These are phyloP conservation scores for Trypanosoma scelopori DNA, from an alignment of 208 protist genomes.

Conservation along the genomic window DNA sequence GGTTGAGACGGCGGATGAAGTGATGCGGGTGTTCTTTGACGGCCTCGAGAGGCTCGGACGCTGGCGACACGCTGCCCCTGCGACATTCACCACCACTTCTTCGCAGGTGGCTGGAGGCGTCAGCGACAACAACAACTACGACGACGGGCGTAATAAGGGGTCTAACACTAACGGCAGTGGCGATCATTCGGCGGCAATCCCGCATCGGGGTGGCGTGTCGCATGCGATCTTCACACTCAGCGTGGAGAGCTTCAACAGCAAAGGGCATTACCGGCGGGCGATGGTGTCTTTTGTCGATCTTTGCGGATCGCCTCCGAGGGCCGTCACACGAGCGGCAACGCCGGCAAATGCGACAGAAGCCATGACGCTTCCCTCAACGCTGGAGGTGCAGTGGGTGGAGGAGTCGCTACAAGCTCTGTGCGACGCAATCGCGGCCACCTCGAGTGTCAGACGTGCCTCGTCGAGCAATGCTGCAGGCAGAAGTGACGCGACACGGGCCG, in stretches of 20 bases:
- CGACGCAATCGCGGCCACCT: conserved; percentile 30
- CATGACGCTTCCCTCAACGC: not conserved
- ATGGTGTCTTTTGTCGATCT: conserved; percentile 33
- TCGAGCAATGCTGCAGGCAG: not conserved
- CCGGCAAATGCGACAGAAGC: not conserved
- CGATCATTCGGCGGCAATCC: not conserved
- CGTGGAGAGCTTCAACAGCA: conserved; percentile 36
- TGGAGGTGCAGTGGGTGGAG: conserved; percentile 24
- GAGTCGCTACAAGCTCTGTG: conserved; percentile 21
- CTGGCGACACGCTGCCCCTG: not conserved
- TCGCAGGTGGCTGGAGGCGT: not conserved
- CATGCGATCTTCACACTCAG: conserved; percentile 27
- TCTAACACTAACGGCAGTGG: not conserved
- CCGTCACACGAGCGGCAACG: not conserved
- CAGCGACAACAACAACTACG: not conserved
- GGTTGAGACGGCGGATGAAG: conserved; percentile 5
- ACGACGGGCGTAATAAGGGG: not conserved
- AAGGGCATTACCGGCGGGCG: conserved; percentile 32
- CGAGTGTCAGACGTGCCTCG: not conserved
- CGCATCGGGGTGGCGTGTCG: conserved; percentile 18
- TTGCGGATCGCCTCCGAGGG: not conserved
- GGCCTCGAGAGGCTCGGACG: conserved; percentile 3
- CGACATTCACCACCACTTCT: conserved; percentile 12
- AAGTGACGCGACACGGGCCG: conserved; percentile 5
- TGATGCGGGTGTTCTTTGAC: conserved; percentile 8